Evolutionary conservation across 306 rosid species (phyloP).

Genomic region (Fagus sylvatica): DNA sequence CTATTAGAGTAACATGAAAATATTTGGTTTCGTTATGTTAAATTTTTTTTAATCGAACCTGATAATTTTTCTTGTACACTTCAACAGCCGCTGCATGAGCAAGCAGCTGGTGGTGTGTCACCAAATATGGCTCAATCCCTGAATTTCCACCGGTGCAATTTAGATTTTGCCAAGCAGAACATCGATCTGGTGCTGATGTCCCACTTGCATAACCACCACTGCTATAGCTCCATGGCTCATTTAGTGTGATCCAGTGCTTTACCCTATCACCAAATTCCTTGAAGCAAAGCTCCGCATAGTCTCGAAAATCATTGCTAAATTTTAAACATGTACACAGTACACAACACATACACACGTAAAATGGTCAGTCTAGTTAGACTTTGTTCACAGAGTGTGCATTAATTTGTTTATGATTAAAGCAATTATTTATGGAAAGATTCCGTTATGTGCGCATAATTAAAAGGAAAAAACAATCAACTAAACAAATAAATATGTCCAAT

Average conservation of each 20-base stretch:
- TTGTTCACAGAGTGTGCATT: too few species aligned
- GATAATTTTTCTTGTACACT: constrained; percentile 42
- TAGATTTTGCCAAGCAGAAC: constrained; percentile 41
- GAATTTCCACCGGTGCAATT: constrained; percentile 55
- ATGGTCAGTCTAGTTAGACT: too few species aligned
- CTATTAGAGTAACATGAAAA: neutral
- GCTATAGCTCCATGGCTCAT: constrained; percentile 44
- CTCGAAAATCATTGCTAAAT: constrained; percentile 44
- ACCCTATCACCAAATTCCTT: constrained; percentile 57
- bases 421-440: too few species aligned
- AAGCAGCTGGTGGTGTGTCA: constrained; percentile 53
- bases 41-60: neutral
- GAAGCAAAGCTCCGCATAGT: constrained; percentile 60
- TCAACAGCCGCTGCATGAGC: constrained; percentile 59
- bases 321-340: too few species aligned
- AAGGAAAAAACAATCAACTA: too few species aligned
- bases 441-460: too few species aligned
- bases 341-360: too few species aligned
- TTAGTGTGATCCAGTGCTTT: constrained; percentile 63
- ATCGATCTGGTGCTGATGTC: constrained; percentile 39
- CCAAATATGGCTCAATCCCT: constrained; percentile 56
- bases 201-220: constrained; percentile 30
- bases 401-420: too few species aligned
- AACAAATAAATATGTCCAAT: too few species aligned
- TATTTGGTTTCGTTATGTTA: neutral